These are phyloP conservation scores for Termitomyces sp. DNA, from an alignment of 768 basidiomycete species.

Conservation along the genomic window DNA sequence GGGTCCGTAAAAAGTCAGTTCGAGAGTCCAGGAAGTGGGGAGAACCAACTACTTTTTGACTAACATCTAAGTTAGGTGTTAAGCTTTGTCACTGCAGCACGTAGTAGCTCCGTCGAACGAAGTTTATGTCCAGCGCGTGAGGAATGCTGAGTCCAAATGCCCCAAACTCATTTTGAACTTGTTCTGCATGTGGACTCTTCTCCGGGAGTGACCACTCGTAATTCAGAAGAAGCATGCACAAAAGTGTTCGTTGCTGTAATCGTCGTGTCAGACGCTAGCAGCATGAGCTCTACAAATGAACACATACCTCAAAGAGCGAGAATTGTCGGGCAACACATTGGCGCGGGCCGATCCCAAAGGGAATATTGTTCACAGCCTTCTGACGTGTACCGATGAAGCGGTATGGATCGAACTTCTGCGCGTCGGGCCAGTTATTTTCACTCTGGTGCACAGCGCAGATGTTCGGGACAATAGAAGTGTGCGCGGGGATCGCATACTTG, in stretches of 20 bases:
- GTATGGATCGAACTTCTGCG: constrained; percentile 26
- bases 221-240: constrained; percentile 28
- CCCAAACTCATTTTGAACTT: constrained; percentile 29
- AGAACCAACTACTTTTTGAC: not conserved
- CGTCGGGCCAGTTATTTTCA: constrained; percentile 23
- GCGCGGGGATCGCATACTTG: constrained; percentile 25
- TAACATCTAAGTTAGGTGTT: too few relatives aligned
- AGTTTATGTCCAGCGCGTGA: constrained; percentile 26
- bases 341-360: constrained; percentile 28
- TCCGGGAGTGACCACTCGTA: constrained; percentile 30
- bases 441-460: constrained; percentile 28
- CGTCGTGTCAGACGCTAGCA: not conserved
- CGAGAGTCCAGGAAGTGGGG: not conserved
- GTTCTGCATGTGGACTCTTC: constrained; percentile 20
- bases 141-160: constrained; percentile 32
- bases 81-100: not conserved
- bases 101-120: constrained; percentile 14
- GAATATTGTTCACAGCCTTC: constrained; percentile 18
- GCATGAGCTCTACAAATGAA: not conserved
- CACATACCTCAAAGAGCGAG: constrained; percentile 20
- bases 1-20: not conserved
- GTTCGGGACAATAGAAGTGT: constrained; percentile 27
- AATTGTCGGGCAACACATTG: constrained; percentile 30
- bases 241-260: constrained; percentile 27
- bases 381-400: constrained; percentile 20